Evolutionary conservation across 305 asterid genomes (phyloP), one percentile per base, ranked within the genome.

Genomic region (Solanum hybrid): DNA sequence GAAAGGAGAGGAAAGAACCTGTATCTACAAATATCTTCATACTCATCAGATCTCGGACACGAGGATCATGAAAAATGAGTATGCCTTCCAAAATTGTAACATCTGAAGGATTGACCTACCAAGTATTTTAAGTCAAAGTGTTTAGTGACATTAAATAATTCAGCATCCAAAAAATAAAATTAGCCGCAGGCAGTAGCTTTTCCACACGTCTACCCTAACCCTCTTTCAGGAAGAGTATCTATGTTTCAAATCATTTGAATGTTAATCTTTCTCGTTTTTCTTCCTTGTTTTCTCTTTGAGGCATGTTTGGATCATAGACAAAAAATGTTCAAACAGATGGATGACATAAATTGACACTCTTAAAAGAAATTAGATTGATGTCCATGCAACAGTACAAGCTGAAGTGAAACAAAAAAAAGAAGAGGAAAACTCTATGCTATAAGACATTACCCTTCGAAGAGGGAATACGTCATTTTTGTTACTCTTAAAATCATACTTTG

Each of bases 21-120:
- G 98, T 92, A 94, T 97, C 99, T 45, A 97, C 99, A 93, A 97
- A 97, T 81, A 96, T 98, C 94, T 96, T 98, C 99, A 98, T 96
- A 88, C 93, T 98, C 98, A 98, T 95, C 88, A 94, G 91, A 79
- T 96, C 96, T 86, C 99, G 95, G 86, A 98, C 97, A 29, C 98
- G 96, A 17, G 93, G 96, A 91, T 98, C 99, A 69, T 98, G 99
- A 90, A 98, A 98, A 87, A 98, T 93, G 92, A 98, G 98, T 92
- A 97, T 97, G 85, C 99, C 99, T 94, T 96, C 99, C 92, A 97
- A 91, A 92, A 97, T 96, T 90, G 95, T 96, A 85, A 97, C 99
- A 75, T 96, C 99, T 1, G 99, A 97, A 76, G 98, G 98, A 95
- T 98, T 98, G 60, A 96, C 99, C 99, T 98, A 95, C 79, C 86